A percentile compares a stretch with the other conserved stretches of the same genome.
Evolutionary conservation across 495 filamentous ascomycete species (phyloP).

Genomic region (Aspergillus cavernicola): DNA sequence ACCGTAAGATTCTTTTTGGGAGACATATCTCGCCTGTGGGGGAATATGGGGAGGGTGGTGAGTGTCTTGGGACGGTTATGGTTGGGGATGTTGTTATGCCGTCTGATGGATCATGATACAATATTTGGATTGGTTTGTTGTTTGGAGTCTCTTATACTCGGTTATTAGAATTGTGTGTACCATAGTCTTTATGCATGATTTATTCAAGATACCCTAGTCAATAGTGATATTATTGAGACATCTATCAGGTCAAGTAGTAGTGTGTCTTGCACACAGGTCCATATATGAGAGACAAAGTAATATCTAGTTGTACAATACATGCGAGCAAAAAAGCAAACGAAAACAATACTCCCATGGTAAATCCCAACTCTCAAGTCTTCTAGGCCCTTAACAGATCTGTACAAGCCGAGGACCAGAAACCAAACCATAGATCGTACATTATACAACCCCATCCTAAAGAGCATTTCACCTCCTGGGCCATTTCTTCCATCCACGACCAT

Average conservation of each 20-base stretch:
- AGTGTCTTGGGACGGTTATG: conserved; percentile 34
- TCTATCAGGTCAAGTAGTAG: neutral
- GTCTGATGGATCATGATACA: neutral
- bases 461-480: conserved; percentile 63
- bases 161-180: too few relatives aligned
- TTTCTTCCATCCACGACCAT: conserved; percentile 85
- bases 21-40: conserved; percentile 55
- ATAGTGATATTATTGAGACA: neutral
- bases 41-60: conserved; percentile 15
- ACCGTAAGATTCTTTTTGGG: conserved; percentile 83
- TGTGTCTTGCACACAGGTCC: conserved; percentile 2
- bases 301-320: conserved; percentile 21
- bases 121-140: neutral
- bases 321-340: neutral
- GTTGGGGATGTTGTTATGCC: conserved; percentile 42
- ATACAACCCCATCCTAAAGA: conserved; percentile 17
- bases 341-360: conserved; percentile 29
- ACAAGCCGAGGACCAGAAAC: conserved; percentile 19
- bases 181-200: neutral
- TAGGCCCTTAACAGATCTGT: conserved; percentile 5
- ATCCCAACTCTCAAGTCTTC: conserved; percentile 28
- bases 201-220: neutral
- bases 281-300: neutral
- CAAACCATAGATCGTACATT: conserved; percentile 22
- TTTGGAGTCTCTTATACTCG: too few relatives aligned